These are phyloP conservation scores for Suillus discolor DNA, from an alignment of 768 basidiomycete species.

Conservation along the genomic window DNA sequence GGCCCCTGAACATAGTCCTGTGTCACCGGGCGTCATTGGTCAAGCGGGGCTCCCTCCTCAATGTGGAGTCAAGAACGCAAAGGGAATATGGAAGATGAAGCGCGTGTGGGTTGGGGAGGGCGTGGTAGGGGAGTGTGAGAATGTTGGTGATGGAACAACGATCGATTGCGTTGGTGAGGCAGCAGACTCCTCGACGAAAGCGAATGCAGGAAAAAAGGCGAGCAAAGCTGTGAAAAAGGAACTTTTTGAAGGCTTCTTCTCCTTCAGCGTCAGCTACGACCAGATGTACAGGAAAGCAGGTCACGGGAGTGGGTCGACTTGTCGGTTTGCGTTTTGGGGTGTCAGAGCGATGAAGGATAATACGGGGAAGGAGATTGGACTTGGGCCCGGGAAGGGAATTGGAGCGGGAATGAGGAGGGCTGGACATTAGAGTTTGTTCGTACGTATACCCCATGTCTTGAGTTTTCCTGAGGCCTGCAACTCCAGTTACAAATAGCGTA, in stretches of 20 bases:
- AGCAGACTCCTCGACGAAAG: slow-evolving; percentile 5
- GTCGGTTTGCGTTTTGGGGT: slow-evolving; percentile 39
- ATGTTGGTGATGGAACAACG: background rate
- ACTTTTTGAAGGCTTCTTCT: slow-evolving; percentile 42
- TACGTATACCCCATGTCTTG: background rate
- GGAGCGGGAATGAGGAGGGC: background rate
- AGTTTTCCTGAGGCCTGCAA: background rate
- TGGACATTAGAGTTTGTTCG: background rate
- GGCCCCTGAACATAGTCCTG: slow-evolving; percentile 21
- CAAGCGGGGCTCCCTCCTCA: slow-evolving; percentile 22
- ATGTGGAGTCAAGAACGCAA: slow-evolving; percentile 38
- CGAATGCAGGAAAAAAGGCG: background rate
- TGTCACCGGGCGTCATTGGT: slow-evolving; percentile 32
- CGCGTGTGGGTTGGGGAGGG: slow-evolving; percentile 32
- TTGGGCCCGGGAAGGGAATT: slow-evolving; percentile 31
- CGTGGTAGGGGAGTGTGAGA: background rate
- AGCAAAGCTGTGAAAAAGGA: slow-evolving; percentile 25
- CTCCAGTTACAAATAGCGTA: background rate
- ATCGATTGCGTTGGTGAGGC: slow-evolving; percentile 18
- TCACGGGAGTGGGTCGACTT: slow-evolving; percentile 34
- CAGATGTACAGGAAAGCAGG: slow-evolving; percentile 37
- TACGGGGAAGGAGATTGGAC: slow-evolving; percentile 36
- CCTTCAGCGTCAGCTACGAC: slow-evolving; percentile 38
- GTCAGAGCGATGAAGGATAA: slow-evolving; percentile 37
- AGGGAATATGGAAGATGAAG: slow-evolving; percentile 38